Evolutionary conservation across 2,329 filamentous ascomycete species (phyloP), one percentile per base, ranked within the genome.

Genomic region (Colletotrichum truncatum): DNA sequence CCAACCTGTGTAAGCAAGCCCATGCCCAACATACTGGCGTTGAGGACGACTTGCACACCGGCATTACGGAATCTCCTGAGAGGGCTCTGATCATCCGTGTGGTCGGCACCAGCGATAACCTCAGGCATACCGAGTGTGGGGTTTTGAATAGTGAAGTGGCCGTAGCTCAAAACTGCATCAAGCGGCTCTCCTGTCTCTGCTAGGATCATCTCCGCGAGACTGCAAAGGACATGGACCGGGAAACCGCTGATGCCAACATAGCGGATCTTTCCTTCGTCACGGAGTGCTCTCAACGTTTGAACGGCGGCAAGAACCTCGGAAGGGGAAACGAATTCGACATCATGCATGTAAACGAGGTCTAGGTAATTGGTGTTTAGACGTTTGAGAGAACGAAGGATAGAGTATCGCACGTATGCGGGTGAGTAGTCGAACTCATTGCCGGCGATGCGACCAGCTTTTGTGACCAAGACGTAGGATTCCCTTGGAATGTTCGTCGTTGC

Each of bases 201-300:
- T n/a, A 57, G 52, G 21, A 66, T 16, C 30, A 14, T 36, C 45
- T 64, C 58, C 92, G 53, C 93, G 92, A 0, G 94, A 96, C 79
- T 93, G 14, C 86, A 85, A 2, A 98, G 86, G 4, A 90, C 83
- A 6, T 87, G 84, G 2, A 97, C 87, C 0, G 95, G 95, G 70
- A 97, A 98, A 3, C 94, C 95, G 21, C 92, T 96, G 73, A 98
- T 97, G 26, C 96, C 95, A 28, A 98, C 86, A 73, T 97, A 97
- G 53, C 88, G 88, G 16, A 98, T 79, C 0, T 88, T 81, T 2
- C 92, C 91, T 51, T 91, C 84, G 73, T 94, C 91, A 18, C 93
- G 87, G 61, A 98, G 88, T 4, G 88, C 82, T 16, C 94, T 87
- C 67, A 98, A 82, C 74, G 95, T 93, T 2, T 76, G 80, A 4